These are phyloP conservation scores for Penstemon barbatus DNA, from an alignment of 257 asterid genomes.

Conservation along the genomic window DNA sequence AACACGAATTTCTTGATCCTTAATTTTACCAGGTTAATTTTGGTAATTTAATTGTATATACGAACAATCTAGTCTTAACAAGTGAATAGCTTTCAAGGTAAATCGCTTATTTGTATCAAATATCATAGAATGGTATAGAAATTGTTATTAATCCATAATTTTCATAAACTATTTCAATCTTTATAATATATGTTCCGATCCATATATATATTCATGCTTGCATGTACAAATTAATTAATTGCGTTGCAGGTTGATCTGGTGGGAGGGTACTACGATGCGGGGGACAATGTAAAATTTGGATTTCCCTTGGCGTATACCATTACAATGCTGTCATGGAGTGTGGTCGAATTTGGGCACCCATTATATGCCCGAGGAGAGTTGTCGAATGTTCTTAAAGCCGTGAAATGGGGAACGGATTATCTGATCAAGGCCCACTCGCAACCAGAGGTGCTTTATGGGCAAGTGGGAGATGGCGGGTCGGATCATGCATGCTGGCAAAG, in stretches of 20 bases:
- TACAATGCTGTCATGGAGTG: slow-evolving; percentile 52
- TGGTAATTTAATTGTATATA: too few relatives aligned
- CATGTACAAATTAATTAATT: neutral
- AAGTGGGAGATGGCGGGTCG: slow-evolving; percentile 33
- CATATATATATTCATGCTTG: too few relatives aligned
- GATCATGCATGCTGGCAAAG: slow-evolving; percentile 43
- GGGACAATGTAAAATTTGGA: slow-evolving; percentile 48
- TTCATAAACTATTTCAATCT: too few relatives aligned
- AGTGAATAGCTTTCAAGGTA: too few relatives aligned
- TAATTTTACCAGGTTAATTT: too few relatives aligned
- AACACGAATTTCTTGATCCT: too few relatives aligned
- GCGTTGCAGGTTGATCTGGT: slow-evolving; percentile 39
- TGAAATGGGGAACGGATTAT: slow-evolving; percentile 53
- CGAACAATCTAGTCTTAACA: too few relatives aligned
- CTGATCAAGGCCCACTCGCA: slow-evolving; percentile 37
- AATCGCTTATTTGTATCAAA: too few relatives aligned
- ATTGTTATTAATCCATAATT: too few relatives aligned
- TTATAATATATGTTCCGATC: too few relatives aligned
- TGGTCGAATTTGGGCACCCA: slow-evolving; percentile 34
- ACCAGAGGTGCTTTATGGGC: slow-evolving; percentile 29
- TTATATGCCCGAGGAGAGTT: slow-evolving; percentile 28
- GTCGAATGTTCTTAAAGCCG: slow-evolving; percentile 30
- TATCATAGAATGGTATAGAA: too few relatives aligned
- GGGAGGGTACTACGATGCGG: slow-evolving; percentile 55
- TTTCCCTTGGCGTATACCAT: slow-evolving; percentile 52